Evolutionary conservation across 1,139 yeast genomes (phyloP), one percentile per base, ranked within the genome.

Genomic region (Arxiozyma slooffiae): DNA sequence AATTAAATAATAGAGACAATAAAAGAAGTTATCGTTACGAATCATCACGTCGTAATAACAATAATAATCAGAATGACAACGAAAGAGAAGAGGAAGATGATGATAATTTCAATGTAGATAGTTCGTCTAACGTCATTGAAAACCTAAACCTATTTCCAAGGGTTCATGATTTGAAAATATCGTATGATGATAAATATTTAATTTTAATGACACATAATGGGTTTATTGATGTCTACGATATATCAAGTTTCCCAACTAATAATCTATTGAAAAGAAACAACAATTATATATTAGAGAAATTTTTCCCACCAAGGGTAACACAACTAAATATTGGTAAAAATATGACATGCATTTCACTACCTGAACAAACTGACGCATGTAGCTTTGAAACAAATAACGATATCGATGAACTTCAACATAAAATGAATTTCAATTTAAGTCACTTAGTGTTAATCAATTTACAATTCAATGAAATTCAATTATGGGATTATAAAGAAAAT

Each of bases 401-500:
- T 8, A 26, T 24, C 4, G 37, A 38, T 20, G 11, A 26, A 8
- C 11, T 26, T 26, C 34, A 26, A 26, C 20, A 39, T 8, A 44
- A 16, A 5, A 14, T 36, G 11, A 47, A 51, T 23, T 50, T 50
- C 20, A 48, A 57, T 6, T 40, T 58, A 1, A 47, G 56, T 11
- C 56, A 73, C 38, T 67, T 71, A 48, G 72, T 84, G 5, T 66
- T 88, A 40, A 73, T 87, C 37, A 84, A 81, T 58, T 76, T 82
- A 17, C 79, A 81, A n/a, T 85, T 89, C 0, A 89, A 85, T 58
- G 94, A 85, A 60, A 67, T 89, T 18, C 94, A 86, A 60, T 70
- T 88, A 7, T 88, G 95, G 94, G 84, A 85, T 60, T 70, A 79
- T 56, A 67, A 70, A 26, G 70, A 71, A 48, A 69, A 73, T 24